Evolutionary conservation across 129 eudicot genomes (phyloP).

Genomic region (Silybum marianum): DNA sequence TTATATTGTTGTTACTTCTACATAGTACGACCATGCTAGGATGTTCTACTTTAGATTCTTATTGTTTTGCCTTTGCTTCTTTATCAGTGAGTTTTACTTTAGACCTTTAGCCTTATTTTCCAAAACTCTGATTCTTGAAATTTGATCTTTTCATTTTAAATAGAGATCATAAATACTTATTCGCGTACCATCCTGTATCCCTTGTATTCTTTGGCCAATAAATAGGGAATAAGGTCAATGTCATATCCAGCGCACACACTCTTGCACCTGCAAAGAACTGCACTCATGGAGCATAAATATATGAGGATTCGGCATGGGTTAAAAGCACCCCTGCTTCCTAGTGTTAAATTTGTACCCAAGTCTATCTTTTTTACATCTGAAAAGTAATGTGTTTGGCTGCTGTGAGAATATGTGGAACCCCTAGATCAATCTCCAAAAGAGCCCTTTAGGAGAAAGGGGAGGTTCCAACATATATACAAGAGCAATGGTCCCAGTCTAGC

Average conservation of each 20-base stretch:
- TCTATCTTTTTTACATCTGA: neutral
- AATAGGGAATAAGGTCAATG: slow-evolving; percentile 11
- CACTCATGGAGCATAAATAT: neutral
- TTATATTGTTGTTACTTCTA: neutral
- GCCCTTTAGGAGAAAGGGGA: too few relatives aligned
- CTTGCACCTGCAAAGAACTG: neutral
- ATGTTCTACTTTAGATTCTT: neutral
- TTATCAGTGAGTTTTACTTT: neutral
- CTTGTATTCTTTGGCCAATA: neutral
- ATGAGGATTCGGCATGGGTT: neutral
- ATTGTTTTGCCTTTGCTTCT: neutral
- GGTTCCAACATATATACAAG: too few relatives aligned
- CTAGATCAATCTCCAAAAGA: too few relatives aligned
- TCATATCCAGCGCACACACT: neutral
- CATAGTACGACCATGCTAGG: neutral
- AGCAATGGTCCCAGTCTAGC: too few relatives aligned
- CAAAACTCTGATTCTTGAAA: neutral
- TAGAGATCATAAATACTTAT: neutral
- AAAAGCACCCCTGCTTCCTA: neutral
- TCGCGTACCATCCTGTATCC: neutral
- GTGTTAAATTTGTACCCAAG: neutral
- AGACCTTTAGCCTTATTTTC: neutral
- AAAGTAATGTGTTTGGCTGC: neutral
- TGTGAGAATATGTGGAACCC: too few relatives aligned
- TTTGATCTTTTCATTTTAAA: neutral